Percentiles rank a stretch among this genome's conserved stretches.
These are phyloP conservation scores for Fomitopsis betulina DNA, from an alignment of 1,284 basidiomycete species.

Conservation along the genomic window DNA sequence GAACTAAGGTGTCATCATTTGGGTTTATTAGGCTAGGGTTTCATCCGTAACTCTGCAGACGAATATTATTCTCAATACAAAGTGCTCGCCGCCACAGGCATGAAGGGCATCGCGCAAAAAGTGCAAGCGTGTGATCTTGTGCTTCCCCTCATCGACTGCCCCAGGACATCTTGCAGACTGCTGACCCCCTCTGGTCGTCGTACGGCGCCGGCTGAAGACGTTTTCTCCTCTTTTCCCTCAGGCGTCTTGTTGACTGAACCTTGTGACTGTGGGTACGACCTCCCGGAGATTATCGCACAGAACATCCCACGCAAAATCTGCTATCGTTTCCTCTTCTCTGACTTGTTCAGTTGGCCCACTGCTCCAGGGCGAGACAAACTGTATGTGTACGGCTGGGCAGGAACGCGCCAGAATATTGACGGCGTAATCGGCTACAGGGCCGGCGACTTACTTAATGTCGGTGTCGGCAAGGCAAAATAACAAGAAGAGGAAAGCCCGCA, in stretches of 20 bases:
- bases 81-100: not conserved
- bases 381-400: not conserved
- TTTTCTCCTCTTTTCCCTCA: not conserved
- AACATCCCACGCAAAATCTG: not conserved
- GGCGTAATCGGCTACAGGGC: not conserved
- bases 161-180: not conserved
- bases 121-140: not conserved
- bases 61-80: not conserved
- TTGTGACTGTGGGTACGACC: constrained; percentile 2
- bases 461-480: constrained; percentile 55
- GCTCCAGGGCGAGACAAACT: not conserved
- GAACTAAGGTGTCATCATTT: not conserved
- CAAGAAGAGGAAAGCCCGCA: constrained; percentile 53
- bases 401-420: constrained; percentile 1
- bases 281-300: not conserved
- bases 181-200: not conserved
- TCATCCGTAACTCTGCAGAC: not conserved
- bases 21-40: not conserved
- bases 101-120: not conserved
- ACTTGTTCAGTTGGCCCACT: not conserved
- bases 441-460: not conserved
- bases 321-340: not conserved
- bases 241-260: not conserved
- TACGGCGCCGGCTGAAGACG: not conserved
- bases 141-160: not conserved